Base-by-base conservation (phyloP, 2,329 filamentous ascomycete genomes). In the Xylariaceae sp. region DNA sequence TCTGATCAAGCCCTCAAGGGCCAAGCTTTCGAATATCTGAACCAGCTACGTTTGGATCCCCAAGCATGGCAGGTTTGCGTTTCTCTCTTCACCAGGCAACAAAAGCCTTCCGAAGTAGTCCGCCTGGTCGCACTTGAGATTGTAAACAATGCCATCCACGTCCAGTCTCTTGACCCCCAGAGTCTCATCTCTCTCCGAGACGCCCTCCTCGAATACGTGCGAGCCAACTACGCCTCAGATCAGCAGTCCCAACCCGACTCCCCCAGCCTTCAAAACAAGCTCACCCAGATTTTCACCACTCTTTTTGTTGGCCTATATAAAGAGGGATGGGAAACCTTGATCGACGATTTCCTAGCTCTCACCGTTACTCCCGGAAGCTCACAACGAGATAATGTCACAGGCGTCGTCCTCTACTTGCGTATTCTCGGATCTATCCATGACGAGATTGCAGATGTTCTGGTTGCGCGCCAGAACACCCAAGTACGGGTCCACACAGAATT, bases 211-310 rank as follows among this genome's bases (percentile, higher is more conserved):
- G 84, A 86, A 66, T 97, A 98, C 74, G 83, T 95, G 59, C 86
- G 86, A 64, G 85, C 88, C 67, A 86, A 84, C 45, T 98, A 97
- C 73, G 84, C 86, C 50, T 78, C 82, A 34, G 79, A 79, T 29
- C 74, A 79, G 8, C 81, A 83, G 53, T 79, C 81, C 56, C 75
- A 79, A 49, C 77, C 87, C 62, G 95, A 99, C 72, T 85, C 88
- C 7, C 74, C 86, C 21, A 84, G 85, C 64, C 88, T 99, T 39
- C 94, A 98, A 76, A 99, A 98, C 79, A 99, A 99, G 77, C 86
- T 99, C 65, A 93, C 94, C 41, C 95, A 99, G 77, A 96, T 93
- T 11, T 79, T 99, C 67, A 99, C 95, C 8, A 95, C 92, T 70
- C 87, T 99, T 47, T 99, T 99, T 74, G 89, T 92, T 31, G 86